Conservation (phyloP, 805 yeast genomes). For the Candida bentonensis region DNA sequence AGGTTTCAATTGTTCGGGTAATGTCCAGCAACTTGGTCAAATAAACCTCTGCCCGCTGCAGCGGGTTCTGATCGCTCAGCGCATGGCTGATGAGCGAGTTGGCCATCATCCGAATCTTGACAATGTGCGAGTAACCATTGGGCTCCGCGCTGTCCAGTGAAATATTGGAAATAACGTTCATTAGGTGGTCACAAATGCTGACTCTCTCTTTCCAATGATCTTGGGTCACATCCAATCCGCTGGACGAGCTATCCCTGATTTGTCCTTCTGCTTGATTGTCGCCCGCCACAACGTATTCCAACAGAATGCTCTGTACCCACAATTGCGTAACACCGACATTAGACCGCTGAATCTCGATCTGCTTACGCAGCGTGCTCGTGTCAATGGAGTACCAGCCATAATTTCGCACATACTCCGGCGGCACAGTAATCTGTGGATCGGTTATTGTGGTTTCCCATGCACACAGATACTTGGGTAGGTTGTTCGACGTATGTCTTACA, state of each 20-base stretch:
- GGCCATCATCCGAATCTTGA: slow-evolving; percentile 5
- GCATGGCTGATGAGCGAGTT: slow-evolving; percentile 5
- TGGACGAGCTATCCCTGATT: neutral
- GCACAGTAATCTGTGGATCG: neutral
- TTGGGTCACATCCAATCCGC: too few species aligned
- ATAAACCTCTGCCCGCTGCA: slow-evolving; percentile 5
- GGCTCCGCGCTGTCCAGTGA: slow-evolving; percentile 9
- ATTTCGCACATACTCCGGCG: neutral
- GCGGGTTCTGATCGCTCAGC: slow-evolving; percentile 1
- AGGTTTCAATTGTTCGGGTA: slow-evolving; percentile 4
- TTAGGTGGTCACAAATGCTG: slow-evolving; percentile 4
- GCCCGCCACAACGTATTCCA: slow-evolving; percentile 4
- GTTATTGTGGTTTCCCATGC: slow-evolving; percentile 1
- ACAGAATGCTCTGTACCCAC: slow-evolving; percentile 6
- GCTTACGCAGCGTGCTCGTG: neutral
- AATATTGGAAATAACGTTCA: slow-evolving; percentile 4
- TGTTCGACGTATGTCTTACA: slow-evolving; percentile 1
- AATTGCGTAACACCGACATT: slow-evolving; percentile 6
- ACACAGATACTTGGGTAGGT: slow-evolving; percentile 2
- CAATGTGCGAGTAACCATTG: slow-evolving; percentile 4
- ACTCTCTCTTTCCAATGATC: slow-evolving; percentile 7
- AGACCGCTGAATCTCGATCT: slow-evolving; percentile 6
- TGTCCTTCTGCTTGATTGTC: neutral
- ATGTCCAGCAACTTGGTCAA: slow-evolving; percentile 6
- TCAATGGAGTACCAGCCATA: slow-evolving; percentile 4